phyloP scores from a whole-genome alignment of 192 early-diverging fungal genomes.

The Linnemannia schmuckeri region DNA sequence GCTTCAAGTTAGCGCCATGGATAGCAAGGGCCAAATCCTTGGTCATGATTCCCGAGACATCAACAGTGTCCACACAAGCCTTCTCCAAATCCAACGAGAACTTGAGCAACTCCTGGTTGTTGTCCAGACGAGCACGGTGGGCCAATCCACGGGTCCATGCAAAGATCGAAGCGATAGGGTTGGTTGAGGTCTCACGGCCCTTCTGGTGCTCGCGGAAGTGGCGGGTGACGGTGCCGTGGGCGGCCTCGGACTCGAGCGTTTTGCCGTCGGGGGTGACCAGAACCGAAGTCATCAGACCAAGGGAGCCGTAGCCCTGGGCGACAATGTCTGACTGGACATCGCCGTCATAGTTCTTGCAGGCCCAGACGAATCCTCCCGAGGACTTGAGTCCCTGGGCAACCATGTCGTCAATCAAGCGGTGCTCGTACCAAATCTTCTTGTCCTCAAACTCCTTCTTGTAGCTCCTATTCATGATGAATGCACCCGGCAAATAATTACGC shows the following conservation, averaged over 20 bases:
- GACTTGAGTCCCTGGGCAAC: conserved; percentile 96
- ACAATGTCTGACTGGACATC: conserved; percentile 96
- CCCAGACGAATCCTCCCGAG: conserved; percentile 92
- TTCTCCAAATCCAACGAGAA: conserved; percentile 88
- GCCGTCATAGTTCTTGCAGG: conserved; percentile 95
- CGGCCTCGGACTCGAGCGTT: conserved; percentile 95
- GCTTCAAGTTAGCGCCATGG: conserved; percentile 81
- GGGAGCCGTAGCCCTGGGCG: conserved; percentile 92
- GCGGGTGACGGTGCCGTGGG: conserved; percentile 94
- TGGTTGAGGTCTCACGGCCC: conserved; percentile 94
- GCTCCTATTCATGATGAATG: conserved; percentile 51
- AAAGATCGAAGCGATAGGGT: conserved; percentile 97
- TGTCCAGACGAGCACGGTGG: conserved; percentile 94
- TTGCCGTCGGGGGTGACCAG: conserved; percentile 92
- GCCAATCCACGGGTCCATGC: conserved; percentile 93
- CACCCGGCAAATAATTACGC: background rate
- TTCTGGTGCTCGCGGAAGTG: conserved; percentile 96
- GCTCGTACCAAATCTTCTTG: conserved; percentile 95
- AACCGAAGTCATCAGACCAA: conserved; percentile 98
- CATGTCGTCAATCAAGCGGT: conserved; percentile 98
- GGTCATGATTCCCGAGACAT: conserved; percentile 88
- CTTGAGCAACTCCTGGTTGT: conserved; percentile 78
- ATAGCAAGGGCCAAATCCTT: conserved; percentile 96
- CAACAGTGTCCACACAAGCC: conserved; percentile 90
- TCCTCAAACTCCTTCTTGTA: conserved; percentile 88